These are phyloP conservation scores for Narthecium ossifragum DNA, from an alignment of 106 monocot species.

Conservation along the genomic window DNA sequence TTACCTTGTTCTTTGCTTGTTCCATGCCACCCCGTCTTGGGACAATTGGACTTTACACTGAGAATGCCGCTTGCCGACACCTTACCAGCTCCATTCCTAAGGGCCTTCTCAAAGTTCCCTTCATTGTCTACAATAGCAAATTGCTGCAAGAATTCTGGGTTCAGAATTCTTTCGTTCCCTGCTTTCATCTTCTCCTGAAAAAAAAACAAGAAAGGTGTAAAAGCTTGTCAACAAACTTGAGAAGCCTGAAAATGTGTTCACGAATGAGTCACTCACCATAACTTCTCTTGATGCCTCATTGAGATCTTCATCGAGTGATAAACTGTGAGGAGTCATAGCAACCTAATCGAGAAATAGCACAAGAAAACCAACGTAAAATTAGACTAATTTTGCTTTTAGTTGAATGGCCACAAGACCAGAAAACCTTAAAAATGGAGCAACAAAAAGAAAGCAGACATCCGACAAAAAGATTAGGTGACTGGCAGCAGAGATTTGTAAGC, in stretches of 20 bases:
- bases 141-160: constrained; percentile 39
- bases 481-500: no score
- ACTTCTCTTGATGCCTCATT: constrained; percentile 68
- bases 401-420: no score
- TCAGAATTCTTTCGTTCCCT: constrained; percentile 21
- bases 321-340: constrained; percentile 42
- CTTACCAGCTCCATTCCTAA: constrained; percentile 37
- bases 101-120: constrained; percentile 47
- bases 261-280: constrained; percentile 25
- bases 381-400: no score
- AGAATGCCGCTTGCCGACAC: constrained; percentile 56
- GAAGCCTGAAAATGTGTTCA: neutral
- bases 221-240: neutral
- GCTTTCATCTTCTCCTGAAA: constrained; percentile 58
- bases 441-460: no score
- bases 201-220: neutral
- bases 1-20: constrained; percentile 9
- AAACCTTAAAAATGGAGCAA: no score
- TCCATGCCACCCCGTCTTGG: constrained; percentile 18
- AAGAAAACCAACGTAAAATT: neutral
- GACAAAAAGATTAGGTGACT: no score
- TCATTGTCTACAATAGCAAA: constrained; percentile 50
- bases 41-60: constrained; percentile 57
- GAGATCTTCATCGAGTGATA: constrained; percentile 85
- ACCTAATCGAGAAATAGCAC: no score